Base-by-base conservation (phyloP, 1,284 basidiomycete species). In the Pisolithus thermaeus region DNA sequence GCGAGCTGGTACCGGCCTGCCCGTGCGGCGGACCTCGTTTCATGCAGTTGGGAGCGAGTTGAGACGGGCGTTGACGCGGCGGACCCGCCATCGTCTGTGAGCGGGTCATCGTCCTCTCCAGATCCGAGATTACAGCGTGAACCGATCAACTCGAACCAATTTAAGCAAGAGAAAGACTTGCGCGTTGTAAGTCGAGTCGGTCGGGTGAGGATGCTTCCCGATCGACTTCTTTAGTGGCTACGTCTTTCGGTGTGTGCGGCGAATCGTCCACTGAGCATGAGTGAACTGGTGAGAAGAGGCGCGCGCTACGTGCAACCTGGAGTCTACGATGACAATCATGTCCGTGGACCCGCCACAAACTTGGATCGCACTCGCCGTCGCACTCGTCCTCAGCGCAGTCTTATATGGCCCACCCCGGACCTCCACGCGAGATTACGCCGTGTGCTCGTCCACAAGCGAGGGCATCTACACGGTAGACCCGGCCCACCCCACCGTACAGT, bases 21-120 rank as follows among this genome's bases (percentile, higher is more conserved):
- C 38, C 70, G 69, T 43, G 70, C 55, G 4, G 61, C 42, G 20
- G 55, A 46, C 46, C 58, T 67, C 51, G 52, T 46, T 0, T 53
- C 16, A 39, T 66, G 55, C 40, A 65, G 58, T 20, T 61, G 51
- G 63, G 60, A 56, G 61, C 64, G 52, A 61, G 63, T 51, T 65
- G 64, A 40, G 41, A 25, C n/a, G 83, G n/a, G n/a, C n/a, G n/a
- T n/a, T n/a, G n/a, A n/a, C n/a, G n/a, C n/a, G n/a, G n/a, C n/a
- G n/a, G n/a, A 81, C 28, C 73, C 77, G 36, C 71, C 81, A 60
- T 87, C 86, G 72, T 89, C 87, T 8, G 85, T 88, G 59, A 87
- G 70, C 7, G 86, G 85, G 65, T 89, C 87, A 65, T 90, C 90
- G 75, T 90, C 87, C 69, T 90, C 87, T 61, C 88, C 87, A 7